Conservation (phyloP, 495 filamentous ascomycete genomes). For the Alectoria sarmentosa region DNA sequence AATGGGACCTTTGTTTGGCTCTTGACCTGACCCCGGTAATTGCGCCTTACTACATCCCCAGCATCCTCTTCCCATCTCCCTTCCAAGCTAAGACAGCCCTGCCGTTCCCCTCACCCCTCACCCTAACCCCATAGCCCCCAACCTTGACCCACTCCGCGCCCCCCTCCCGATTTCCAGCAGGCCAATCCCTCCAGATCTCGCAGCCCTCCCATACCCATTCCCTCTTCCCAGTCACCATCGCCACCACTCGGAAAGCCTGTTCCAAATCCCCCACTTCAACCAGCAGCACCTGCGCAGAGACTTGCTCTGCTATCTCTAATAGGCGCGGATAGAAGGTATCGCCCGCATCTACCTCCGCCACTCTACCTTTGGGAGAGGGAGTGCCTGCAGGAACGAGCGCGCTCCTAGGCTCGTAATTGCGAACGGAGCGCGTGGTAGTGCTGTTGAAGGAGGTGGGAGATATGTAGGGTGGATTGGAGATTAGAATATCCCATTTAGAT, state of each 20-base stretch:
- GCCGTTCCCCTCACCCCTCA: conserved; percentile 23
- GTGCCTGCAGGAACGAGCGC: conserved; percentile 59
- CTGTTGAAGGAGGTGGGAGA: conserved; percentile 51
- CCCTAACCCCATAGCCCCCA: conserved; percentile 2
- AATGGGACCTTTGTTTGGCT: not conserved
- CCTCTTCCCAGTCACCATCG: conserved; percentile 20
- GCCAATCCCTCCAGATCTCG: conserved; percentile 51
- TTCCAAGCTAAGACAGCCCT: conserved; percentile 26
- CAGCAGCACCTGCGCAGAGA: conserved; percentile 4
- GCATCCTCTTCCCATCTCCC: not conserved
- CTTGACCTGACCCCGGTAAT: too few relatives aligned
- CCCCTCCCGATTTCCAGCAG: conserved; percentile 36
- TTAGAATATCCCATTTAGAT: conserved; percentile 56
- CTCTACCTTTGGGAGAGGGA: not conserved
- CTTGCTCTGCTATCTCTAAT: conserved; percentile 6
- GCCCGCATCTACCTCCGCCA: not conserved
- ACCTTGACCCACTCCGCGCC: conserved; percentile 22
- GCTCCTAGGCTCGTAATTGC: conserved; percentile 67
- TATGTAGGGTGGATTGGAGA: conserved; percentile 90
- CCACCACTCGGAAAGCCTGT: conserved; percentile 30
- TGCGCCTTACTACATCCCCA: not conserved
- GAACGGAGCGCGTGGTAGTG: conserved; percentile 62
- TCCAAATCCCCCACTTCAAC: conserved; percentile 27
- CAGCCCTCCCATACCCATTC: conserved; percentile 22
- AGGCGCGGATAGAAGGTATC: conserved; percentile 24